Evolutionary conservation across 768 basidiomycete genomes (phyloP).

Genomic region (Cubamyces lactineus): DNA sequence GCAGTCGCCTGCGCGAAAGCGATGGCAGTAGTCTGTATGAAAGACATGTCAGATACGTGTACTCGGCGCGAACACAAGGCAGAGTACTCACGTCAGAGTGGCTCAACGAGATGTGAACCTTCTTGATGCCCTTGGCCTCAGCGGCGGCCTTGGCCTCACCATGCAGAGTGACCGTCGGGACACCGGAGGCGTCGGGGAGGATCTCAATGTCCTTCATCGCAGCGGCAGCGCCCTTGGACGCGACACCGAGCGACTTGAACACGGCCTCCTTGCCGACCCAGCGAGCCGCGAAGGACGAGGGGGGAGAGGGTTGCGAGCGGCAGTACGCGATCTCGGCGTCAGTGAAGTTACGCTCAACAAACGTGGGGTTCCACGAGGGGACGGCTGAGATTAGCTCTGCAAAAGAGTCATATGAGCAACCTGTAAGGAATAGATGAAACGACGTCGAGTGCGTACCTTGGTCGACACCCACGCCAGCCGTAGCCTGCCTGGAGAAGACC

Average conservation of each 20-base stretch:
- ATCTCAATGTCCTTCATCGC: slow-evolving; percentile 99
- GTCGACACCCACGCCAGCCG: slow-evolving; percentile 85
- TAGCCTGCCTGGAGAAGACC: slow-evolving; percentile 49
- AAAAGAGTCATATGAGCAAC: slow-evolving; percentile 1
- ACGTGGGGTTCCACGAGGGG: slow-evolving; percentile 85
- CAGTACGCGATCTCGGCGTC: slow-evolving; percentile 87
- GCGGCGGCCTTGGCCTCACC: slow-evolving; percentile 82
- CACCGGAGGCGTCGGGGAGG: slow-evolving; percentile 76
- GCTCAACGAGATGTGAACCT: slow-evolving; percentile 82
- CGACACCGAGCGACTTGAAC: slow-evolving; percentile 92
- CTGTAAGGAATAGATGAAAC: slow-evolving; percentile 10
- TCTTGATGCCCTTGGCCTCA: slow-evolving; percentile 67
- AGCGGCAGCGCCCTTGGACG: slow-evolving; percentile 90
- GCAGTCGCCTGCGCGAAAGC: slow-evolving; percentile 81
- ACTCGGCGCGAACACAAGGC: neutral
- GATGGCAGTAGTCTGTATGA: slow-evolving; percentile 72
- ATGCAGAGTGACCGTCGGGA: slow-evolving; percentile 74
- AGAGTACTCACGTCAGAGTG: slow-evolving; percentile 83
- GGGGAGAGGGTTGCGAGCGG: slow-evolving; percentile 78
- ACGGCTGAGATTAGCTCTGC: slow-evolving; percentile 90
- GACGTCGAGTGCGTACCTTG: slow-evolving; percentile 60
- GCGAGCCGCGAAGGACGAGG: slow-evolving; percentile 92
- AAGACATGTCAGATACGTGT: slow-evolving; percentile 12
- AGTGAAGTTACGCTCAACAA: slow-evolving; percentile 93
- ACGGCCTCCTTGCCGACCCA: slow-evolving; percentile 98